These are phyloP conservation scores for Cryptococcus sp. DNA, from an alignment of 1,284 basidiomycete species.

Conservation along the genomic window DNA sequence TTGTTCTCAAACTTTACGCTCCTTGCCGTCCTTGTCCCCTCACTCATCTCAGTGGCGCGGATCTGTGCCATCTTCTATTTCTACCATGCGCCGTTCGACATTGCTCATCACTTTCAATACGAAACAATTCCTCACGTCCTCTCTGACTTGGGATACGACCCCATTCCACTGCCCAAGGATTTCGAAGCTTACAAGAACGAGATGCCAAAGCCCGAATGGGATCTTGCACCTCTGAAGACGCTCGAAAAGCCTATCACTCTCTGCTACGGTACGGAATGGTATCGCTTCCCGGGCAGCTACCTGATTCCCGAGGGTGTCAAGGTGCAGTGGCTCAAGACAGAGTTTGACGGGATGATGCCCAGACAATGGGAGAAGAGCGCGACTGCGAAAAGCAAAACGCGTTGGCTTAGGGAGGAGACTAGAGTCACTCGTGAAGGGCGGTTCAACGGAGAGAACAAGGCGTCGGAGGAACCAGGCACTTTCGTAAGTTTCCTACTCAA, in stretches of 20 bases:
- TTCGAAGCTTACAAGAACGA: slow-evolving; percentile 55
- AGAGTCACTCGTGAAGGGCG: slow-evolving; percentile 61
- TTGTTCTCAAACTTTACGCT: slow-evolving; percentile 77
- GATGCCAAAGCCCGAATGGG: slow-evolving; percentile 59
- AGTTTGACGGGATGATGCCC: slow-evolving; percentile 86
- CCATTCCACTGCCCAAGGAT: slow-evolving; percentile 39
- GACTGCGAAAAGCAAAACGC: background rate
- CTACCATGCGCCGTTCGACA: slow-evolving; percentile 84
- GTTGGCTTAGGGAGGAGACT: slow-evolving; percentile 69
- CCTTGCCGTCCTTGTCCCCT: slow-evolving; percentile 65
- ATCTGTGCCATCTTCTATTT: slow-evolving; percentile 80
- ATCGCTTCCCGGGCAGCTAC: slow-evolving; percentile 89
- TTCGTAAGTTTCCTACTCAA: slow-evolving; percentile 64
- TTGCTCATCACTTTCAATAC: slow-evolving; percentile 71
- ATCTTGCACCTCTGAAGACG: slow-evolving; percentile 68
- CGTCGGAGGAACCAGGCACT: slow-evolving; percentile 64
- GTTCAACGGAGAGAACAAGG: slow-evolving; percentile 86
- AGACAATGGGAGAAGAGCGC: slow-evolving; percentile 53
- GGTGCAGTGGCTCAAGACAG: slow-evolving; percentile 84
- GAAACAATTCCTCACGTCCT: slow-evolving; percentile 79
- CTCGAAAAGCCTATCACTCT: slow-evolving; percentile 66
- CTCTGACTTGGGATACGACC: slow-evolving; percentile 66
- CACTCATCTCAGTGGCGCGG: slow-evolving; percentile 73
- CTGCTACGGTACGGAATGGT: slow-evolving; percentile 94
- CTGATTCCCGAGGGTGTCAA: slow-evolving; percentile 79